phyloP scores from a whole-genome alignment of 352 stramenopile genomes.

The Blastocystis hominis region DNA sequence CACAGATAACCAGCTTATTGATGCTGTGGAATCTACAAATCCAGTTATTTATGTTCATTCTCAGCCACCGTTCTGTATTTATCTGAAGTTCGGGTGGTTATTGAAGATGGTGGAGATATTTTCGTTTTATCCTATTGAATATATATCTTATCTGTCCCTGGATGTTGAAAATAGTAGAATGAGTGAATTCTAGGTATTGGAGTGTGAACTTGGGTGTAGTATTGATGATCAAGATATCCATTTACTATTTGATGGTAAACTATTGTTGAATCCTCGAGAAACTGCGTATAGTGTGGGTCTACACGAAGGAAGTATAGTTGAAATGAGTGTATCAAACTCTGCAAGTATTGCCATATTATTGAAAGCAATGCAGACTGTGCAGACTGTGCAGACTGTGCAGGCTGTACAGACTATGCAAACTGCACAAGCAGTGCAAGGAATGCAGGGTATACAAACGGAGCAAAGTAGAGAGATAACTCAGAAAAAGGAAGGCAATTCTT shows the following conservation, averaged over 20 bases:
- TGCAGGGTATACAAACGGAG: no score
- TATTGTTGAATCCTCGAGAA: not conserved
- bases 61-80: not conserved
- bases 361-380: not conserved
- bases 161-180: not conserved
- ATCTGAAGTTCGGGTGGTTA: constrained; percentile 34
- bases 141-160: not conserved
- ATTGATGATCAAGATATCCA: not conserved
- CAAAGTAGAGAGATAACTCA: no score
- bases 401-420: no score
- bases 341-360: not conserved
- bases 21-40: not conserved
- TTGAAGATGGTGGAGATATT: constrained; percentile 8
- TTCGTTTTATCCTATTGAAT: constrained; percentile 28
- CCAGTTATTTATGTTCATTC: constrained; percentile 26
- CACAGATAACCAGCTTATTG: not conserved
- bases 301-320: constrained; percentile 32
- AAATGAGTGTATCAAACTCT: not conserved
- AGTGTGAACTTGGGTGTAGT: not conserved
- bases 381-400: no score
- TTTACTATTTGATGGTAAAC: not conserved
- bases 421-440: no score
- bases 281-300: not conserved
- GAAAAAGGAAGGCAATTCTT: no score
- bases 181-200: not conserved